Conservation (phyloP, 768 basidiomycete genomes). For the Omphalotus guepiniiformis region DNA sequence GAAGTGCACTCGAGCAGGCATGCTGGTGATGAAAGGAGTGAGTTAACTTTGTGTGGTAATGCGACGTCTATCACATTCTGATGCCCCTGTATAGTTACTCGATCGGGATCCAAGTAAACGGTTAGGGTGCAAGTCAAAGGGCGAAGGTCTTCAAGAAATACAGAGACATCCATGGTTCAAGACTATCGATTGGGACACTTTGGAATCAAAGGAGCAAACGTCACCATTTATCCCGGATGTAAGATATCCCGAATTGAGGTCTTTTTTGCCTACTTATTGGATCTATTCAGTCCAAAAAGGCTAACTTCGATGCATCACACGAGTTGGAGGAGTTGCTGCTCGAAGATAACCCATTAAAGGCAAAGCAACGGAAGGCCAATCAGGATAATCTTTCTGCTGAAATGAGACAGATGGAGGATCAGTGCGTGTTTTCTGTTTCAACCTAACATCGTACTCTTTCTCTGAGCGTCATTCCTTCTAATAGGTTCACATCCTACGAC, state of each 20-base stretch:
- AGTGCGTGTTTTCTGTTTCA: constrained; percentile 53
- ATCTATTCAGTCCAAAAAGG: constrained; percentile 81
- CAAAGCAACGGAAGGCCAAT: constrained; percentile 85
- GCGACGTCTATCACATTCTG: constrained; percentile 7
- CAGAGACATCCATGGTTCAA: constrained; percentile 84
- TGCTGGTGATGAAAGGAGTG: constrained; percentile 79
- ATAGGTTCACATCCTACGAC: constrained; percentile 87
- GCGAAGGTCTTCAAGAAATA: constrained; percentile 78
- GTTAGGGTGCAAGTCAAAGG: constrained; percentile 75
- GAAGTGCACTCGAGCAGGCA: constrained; percentile 71
- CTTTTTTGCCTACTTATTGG: constrained; percentile 11
- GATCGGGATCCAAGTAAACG: constrained; percentile 82
- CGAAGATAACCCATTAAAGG: constrained; percentile 96
- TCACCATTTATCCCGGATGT: constrained; percentile 92
- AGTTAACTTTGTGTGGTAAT: constrained; percentile 25
- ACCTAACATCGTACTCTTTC: too few species aligned
- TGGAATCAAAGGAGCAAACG: constrained; percentile 69
- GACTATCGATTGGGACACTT: constrained; percentile 82
- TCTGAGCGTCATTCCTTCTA: constrained; percentile 5
- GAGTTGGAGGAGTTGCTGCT: constrained; percentile 93
- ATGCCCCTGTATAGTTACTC: constrained; percentile 53
- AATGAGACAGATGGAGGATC: constrained; percentile 98
- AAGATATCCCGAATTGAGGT: constrained; percentile 23
- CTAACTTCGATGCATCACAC: constrained; percentile 98
- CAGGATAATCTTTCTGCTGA: constrained; percentile 87